phyloP scores from a whole-genome alignment of 495 filamentous ascomycete species.

The Aspergillus taichungensis region DNA sequence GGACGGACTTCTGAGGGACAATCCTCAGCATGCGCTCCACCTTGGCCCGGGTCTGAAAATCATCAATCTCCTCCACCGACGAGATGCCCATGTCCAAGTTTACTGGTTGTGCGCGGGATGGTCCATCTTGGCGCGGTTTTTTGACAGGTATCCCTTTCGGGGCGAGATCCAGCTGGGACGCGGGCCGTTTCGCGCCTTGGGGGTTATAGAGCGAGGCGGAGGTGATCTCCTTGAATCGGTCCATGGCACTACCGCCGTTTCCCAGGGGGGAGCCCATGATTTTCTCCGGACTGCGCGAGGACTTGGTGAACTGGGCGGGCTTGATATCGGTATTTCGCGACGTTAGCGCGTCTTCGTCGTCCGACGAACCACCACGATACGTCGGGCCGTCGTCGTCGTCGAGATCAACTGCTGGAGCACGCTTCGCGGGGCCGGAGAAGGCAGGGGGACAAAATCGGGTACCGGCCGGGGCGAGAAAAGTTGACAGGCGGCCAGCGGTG shows the following conservation, averaged over 20 bases:
- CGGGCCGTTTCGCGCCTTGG: constrained; percentile 30
- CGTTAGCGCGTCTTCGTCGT: constrained; percentile 39
- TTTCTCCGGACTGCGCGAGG: constrained; percentile 28
- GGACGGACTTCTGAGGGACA: constrained; percentile 42
- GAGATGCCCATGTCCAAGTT: constrained; percentile 18
- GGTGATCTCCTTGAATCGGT: constrained; percentile 43
- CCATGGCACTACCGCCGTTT: constrained; percentile 13
- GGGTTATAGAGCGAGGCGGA: constrained; percentile 40
- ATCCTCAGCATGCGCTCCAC: constrained; percentile 48
- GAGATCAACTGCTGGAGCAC: constrained; percentile 34
- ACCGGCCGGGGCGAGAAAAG: constrained; percentile 66
- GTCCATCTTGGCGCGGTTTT: constrained; percentile 39
- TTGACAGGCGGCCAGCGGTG: constrained; percentile 40
- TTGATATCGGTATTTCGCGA: constrained; percentile 52
- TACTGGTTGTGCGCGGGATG: constrained; percentile 47
- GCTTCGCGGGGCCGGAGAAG: constrained; percentile 22
- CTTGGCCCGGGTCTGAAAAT: constrained; percentile 42
- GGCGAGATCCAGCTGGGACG: constrained; percentile 38
- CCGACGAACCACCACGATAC: constrained; percentile 49
- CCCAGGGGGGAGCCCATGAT: constrained; percentile 29
- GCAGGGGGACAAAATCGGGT: constrained; percentile 58
- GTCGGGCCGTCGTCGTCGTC: constrained; percentile 53
- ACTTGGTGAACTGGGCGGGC: constrained; percentile 52
- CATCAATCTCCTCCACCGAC: constrained; percentile 46
- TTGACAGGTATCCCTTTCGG: constrained; percentile 33